These are phyloP conservation scores for Phyllosticta ampelicida DNA, from an alignment of 2,329 filamentous ascomycete genomes.

Conservation along the genomic window DNA sequence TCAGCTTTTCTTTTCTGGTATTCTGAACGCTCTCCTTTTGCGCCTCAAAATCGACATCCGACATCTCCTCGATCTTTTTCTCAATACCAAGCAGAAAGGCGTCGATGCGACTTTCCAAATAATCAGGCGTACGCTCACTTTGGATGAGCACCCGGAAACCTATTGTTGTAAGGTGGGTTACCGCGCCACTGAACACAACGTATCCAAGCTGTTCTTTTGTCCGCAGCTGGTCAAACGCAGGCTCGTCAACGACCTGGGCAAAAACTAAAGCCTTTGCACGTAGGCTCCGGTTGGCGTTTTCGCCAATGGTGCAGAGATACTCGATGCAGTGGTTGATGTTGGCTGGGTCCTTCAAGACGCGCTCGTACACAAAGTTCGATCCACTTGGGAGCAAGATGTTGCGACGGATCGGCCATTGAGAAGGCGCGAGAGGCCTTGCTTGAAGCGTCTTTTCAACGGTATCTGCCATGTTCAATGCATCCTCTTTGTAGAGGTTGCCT, in stretches of 20 bases:
- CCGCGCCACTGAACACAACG: slow-evolving; percentile 76
- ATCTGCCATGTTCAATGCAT: slow-evolving; percentile 75
- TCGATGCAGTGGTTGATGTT: slow-evolving; percentile 58
- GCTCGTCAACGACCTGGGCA: slow-evolving; percentile 85
- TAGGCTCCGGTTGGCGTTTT: slow-evolving; percentile 48
- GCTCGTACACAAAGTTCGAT: slow-evolving; percentile 74
- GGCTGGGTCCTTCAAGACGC: slow-evolving; percentile 68
- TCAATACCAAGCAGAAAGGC: slow-evolving; percentile 63
- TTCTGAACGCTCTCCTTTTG: slow-evolving; percentile 85
- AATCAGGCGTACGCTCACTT: slow-evolving; percentile 74
- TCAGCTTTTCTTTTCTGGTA: slow-evolving; percentile 79
- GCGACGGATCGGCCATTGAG: slow-evolving; percentile 70
- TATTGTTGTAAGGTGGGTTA: slow-evolving; percentile 59
- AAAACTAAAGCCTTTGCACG: slow-evolving; percentile 72
- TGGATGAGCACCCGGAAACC: slow-evolving; percentile 88
- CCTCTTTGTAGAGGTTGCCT: slow-evolving; percentile 90
- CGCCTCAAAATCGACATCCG: slow-evolving; percentile 71
- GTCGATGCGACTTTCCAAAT: slow-evolving; percentile 80
- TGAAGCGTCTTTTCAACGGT: slow-evolving; percentile 69
- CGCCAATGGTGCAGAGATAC: slow-evolving; percentile 35
- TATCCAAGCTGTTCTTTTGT: slow-evolving; percentile 98
- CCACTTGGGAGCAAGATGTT: slow-evolving; percentile 69
- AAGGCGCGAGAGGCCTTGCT: slow-evolving; percentile 59
- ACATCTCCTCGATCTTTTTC: slow-evolving; percentile 61
- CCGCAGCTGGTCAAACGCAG: slow-evolving; percentile 84